A percentile compares a stretch with the other conserved stretches of the same genome.
Conservation (phyloP, 805 yeast genomes). For the Torulaspora quercuum region DNA sequence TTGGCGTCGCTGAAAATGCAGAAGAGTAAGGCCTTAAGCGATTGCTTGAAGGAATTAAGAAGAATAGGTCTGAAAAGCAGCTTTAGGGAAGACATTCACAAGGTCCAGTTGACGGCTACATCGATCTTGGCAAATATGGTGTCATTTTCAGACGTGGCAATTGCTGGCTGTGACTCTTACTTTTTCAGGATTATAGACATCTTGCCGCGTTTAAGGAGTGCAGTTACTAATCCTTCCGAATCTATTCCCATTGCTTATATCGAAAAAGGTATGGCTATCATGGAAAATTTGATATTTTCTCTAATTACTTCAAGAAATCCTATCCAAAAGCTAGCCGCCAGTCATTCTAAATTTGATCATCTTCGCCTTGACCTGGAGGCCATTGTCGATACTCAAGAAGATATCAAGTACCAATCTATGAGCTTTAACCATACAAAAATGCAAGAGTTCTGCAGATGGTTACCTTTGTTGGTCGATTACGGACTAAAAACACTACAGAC, state of each 20-base stretch:
- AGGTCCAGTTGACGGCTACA: constrained; percentile 59
- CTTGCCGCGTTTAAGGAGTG: constrained; percentile 70
- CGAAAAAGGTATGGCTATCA: constrained; percentile 69
- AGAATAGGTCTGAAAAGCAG: constrained; percentile 71
- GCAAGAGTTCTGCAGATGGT: constrained; percentile 27
- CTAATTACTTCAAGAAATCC: constrained; percentile 54
- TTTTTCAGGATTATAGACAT: constrained; percentile 74
- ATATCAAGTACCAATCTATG: constrained; percentile 20
- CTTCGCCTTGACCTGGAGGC: constrained; percentile 26
- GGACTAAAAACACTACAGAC: constrained; percentile 24
- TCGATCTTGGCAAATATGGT: constrained; percentile 54
- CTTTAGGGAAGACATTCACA: constrained; percentile 62
- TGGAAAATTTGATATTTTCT: constrained; percentile 64
- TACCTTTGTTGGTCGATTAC: constrained; percentile 38
- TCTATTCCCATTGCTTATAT: constrained; percentile 73
- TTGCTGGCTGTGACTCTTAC: constrained; percentile 49
- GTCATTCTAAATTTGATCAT: constrained; percentile 19
- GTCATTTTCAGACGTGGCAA: constrained; percentile 41
- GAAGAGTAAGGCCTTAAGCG: constrained; percentile 74
- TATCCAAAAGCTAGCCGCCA: constrained; percentile 33
- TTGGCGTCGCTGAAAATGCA: constrained; percentile 74
- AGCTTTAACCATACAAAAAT: constrained; percentile 13
- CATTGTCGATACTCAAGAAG: constrained; percentile 19
- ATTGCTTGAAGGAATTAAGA: constrained; percentile 67
- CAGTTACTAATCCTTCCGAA: constrained; percentile 56